Evolutionary conservation across 1,284 basidiomycete genomes (phyloP), one percentile per base, ranked within the genome.

Genomic region (Ustilago shanxiensis): DNA sequence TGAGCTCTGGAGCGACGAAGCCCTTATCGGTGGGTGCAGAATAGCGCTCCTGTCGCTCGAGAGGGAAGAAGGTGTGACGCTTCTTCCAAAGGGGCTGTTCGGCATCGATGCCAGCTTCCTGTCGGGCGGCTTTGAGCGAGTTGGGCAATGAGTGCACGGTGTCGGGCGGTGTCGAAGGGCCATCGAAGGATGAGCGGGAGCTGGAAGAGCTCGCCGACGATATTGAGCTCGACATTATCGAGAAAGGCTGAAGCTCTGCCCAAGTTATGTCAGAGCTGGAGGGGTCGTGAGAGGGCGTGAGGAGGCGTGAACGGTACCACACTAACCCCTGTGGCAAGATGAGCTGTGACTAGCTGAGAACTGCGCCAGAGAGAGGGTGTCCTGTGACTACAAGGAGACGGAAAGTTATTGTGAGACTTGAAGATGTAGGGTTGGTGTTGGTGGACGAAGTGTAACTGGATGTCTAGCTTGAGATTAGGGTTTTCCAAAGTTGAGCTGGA

Each of bases 31-130:
- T 89, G 0, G 97, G 97, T 66, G 91, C 89, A 85, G 90, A 90
- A 88, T 98, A 98, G 4, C 89, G 88, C 13, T 91, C 88, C 88
- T 98, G 95, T 65, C 95, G 91, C 47, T 89, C 89, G 57, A 98
- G 89, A 1, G 96, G 98, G 82, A 92, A 90, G 87, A 98, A 99
- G 4, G 88, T 87, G 71, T 86, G 82, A 13, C 79, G 79, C 57
- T 71, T 64, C 28, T 74, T 69, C 80, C 79, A 83, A 28, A 66
- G 39, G 4, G 79, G 63, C 41, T 70, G 59, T 20, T 66, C 65
- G 3, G 58, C 26, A 18, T 70, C 62, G 31, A 61, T 67, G 47
- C 58, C 66, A 18, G 66, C 70, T 45, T 73, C 71, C 37, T 69
- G 66, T 37, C 77, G 50, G 14, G 77, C 72, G 3, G 68, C 68